phyloP scores from a whole-genome alignment of 2,329 filamentous ascomycete genomes.

The Alternaria consortialis region DNA sequence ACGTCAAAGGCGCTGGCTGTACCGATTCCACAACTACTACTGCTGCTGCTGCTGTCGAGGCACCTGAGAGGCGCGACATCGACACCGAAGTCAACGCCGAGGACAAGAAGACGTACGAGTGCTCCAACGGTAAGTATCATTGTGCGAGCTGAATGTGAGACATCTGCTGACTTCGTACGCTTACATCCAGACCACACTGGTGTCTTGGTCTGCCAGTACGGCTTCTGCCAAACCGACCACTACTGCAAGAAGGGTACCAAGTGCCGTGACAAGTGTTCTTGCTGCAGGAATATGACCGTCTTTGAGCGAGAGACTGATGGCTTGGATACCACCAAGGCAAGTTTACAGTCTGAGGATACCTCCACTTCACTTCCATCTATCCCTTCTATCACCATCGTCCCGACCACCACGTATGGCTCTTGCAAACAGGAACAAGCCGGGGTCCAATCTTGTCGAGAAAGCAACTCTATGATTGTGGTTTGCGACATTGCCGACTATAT shows the following conservation, averaged over 20 bases:
- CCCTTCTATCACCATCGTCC: neutral
- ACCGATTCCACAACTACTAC: neutral
- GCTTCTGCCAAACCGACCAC: conserved; percentile 22
- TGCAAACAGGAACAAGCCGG: neutral
- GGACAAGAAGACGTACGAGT: conserved; percentile 12
- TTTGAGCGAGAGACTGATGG: neutral
- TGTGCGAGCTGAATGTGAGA: neutral
- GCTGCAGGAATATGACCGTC: conserved; percentile 13
- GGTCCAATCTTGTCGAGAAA: conserved; percentile 4
- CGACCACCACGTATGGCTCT: conserved; percentile 1
- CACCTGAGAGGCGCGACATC: neutral
- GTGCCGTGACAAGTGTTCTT: conserved; percentile 22
- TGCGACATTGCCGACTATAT: conserved; percentile 9
- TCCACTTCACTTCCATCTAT: neutral
- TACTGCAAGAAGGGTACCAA: conserved; percentile 17
- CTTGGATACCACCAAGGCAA: neutral
- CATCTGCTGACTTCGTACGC: neutral
- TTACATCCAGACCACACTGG: conserved; percentile 2
- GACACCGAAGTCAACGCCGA: neutral
- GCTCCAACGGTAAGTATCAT: neutral
- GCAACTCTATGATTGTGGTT: conserved; percentile 5
- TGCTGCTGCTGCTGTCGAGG: neutral
- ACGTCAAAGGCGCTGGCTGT: neutral
- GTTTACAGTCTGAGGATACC: neutral
- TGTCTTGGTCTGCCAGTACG: conserved; percentile 20